Evolutionary conservation across 2,329 filamentous ascomycete species (phyloP).

Genomic region (Trichoderma semiorbis): DNA sequence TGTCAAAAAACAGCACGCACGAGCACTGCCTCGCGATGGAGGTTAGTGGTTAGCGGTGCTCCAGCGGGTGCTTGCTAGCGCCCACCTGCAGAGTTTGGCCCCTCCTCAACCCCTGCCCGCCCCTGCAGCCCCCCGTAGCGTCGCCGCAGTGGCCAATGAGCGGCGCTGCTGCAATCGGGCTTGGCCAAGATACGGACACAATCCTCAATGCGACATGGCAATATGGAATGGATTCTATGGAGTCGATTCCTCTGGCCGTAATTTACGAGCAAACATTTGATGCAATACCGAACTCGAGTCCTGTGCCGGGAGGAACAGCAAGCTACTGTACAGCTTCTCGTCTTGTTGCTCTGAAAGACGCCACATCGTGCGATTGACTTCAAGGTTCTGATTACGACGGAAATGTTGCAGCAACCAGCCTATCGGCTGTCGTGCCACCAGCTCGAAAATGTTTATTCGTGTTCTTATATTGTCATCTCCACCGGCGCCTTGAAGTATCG

Average conservation of each 20-base stretch:
- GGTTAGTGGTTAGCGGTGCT: not conserved
- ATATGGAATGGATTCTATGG: not conserved
- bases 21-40: not conserved
- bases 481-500: not conserved
- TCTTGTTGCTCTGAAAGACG: not conserved
- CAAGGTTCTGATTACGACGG: not conserved
- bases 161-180: not conserved
- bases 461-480: constrained; percentile 5
- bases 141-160: not conserved
- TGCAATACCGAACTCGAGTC: not conserved
- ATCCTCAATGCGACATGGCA: not conserved
- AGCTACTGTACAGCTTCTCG: not conserved
- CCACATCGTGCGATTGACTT: not conserved
- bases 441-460: not conserved
- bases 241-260: not conserved
- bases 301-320: not conserved
- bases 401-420: not conserved
- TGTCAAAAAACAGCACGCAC: not conserved
- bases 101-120: constrained; percentile 6
- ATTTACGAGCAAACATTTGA: not conserved
- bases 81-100: not conserved
- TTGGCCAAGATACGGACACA: not conserved
- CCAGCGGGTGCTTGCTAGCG: not conserved
- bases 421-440: not conserved
- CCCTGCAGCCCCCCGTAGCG: constrained; percentile 11